These are phyloP conservation scores for Tolypocladium endophyticum DNA, from an alignment of 2,329 filamentous ascomycete species.

Conservation along the genomic window DNA sequence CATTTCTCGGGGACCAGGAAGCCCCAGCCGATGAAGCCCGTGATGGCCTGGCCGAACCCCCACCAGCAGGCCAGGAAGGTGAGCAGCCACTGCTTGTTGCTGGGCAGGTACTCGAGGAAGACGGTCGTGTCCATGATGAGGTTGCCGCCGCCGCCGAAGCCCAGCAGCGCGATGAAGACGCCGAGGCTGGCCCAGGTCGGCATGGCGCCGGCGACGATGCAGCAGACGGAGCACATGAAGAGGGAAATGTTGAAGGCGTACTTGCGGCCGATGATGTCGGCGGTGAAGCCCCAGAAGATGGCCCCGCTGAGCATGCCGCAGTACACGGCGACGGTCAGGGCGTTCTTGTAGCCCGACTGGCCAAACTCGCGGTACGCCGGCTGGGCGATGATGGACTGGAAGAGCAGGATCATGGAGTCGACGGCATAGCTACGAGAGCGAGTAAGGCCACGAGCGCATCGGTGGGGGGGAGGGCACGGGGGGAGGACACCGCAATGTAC, in stretches of 20 bases:
- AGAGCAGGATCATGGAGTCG: slow-evolving; percentile 35
- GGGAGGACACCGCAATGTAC: slow-evolving; percentile 1
- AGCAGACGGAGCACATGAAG: slow-evolving; percentile 46
- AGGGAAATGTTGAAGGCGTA: slow-evolving; percentile 60
- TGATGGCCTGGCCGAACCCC: slow-evolving; percentile 39
- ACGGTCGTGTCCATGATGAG: slow-evolving; percentile 40
- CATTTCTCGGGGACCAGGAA: slow-evolving; percentile 37
- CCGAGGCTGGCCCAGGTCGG: slow-evolving; percentile 57
- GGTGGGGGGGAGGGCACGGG: neutral
- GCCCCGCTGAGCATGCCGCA: slow-evolving; percentile 44
- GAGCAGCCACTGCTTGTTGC: slow-evolving; percentile 35
- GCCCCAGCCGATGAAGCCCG: slow-evolving; percentile 32
- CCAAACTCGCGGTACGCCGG: slow-evolving; percentile 51
- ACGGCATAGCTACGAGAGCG: slow-evolving; percentile 28
- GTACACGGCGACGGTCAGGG: slow-evolving; percentile 52
- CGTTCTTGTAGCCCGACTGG: slow-evolving; percentile 39
- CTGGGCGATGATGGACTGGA: slow-evolving; percentile 52
- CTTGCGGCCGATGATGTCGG: slow-evolving; percentile 57
- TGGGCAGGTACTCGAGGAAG: slow-evolving; percentile 40
- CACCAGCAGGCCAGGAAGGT: slow-evolving; percentile 36
- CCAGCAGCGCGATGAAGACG: slow-evolving; percentile 50
- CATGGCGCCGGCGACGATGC: slow-evolving; percentile 53
- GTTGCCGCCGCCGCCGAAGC: slow-evolving; percentile 49
- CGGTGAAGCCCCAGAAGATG: slow-evolving; percentile 57
- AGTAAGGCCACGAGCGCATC: neutral